A percentile compares a stretch with the other conserved stretches of the same genome.
phyloP scores from a whole-genome alignment of 2,329 filamentous ascomycete species.

The Ceratocystis harringtonii region DNA sequence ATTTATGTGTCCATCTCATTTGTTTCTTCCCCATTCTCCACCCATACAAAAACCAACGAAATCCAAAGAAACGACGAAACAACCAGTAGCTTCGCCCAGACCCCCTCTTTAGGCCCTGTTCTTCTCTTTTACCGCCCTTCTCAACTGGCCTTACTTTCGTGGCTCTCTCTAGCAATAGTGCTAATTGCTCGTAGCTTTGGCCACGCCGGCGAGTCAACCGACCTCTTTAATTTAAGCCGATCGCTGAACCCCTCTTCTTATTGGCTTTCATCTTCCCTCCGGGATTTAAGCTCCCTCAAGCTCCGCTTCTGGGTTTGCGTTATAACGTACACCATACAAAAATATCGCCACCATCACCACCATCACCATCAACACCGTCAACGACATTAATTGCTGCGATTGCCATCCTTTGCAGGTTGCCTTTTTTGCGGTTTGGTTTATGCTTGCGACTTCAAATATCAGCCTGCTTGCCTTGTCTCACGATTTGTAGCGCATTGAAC shows the following conservation, averaged over 20 bases:
- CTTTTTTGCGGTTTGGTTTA: background rate
- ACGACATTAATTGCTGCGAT: background rate
- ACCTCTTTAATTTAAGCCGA: conserved; percentile 2
- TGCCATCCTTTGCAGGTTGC: background rate
- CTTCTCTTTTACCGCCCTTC: too few species aligned
- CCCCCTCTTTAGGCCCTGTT: background rate
- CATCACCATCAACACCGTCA: background rate
- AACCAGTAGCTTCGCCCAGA: background rate
- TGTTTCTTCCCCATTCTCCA: background rate
- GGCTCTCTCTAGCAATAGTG: too few species aligned
- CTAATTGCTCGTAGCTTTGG: too few species aligned
- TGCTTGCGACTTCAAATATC: background rate
- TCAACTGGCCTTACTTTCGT: too few species aligned
- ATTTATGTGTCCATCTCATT: background rate
- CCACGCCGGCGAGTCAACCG: too few species aligned
- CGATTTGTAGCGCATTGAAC: too few species aligned
- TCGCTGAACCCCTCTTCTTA: background rate
- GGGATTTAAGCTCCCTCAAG: background rate
- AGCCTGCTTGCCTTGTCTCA: too few species aligned
- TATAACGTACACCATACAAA: background rate
- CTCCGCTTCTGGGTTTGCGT: background rate
- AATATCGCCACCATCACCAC: background rate
- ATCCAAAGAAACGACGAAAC: background rate
- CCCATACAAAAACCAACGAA: background rate
- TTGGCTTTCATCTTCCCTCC: background rate